Evolutionary conservation across 441 rosid species (phyloP).

Genomic region (Brassica balearica): DNA sequence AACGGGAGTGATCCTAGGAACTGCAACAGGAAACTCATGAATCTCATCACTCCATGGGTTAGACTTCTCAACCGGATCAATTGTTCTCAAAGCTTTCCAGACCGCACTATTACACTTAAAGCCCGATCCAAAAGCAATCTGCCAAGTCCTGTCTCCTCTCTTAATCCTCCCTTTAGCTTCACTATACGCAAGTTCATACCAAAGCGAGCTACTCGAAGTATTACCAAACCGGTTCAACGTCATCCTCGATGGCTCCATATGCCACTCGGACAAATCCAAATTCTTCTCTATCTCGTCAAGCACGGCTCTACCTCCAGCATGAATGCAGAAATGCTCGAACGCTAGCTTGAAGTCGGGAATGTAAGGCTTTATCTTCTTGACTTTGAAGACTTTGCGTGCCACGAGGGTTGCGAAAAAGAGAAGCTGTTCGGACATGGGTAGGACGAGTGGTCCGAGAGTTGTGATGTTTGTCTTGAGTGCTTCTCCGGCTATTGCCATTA

Average conservation of each 20-base stretch:
- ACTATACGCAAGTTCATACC: conserved; percentile 50
- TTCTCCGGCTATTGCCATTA: conserved; percentile 53
- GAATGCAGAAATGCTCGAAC: conserved; percentile 54
- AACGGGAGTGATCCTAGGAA: conserved; percentile 38
- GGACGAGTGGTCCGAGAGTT: conserved; percentile 50
- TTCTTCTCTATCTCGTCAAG: conserved; percentile 48
- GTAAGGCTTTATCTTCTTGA: conserved; percentile 47
- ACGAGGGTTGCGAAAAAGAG: conserved; percentile 37
- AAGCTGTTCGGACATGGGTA: conserved; percentile 51
- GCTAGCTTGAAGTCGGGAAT: conserved; percentile 52
- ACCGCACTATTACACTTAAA: conserved; percentile 51
- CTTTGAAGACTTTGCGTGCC: conserved; percentile 41
- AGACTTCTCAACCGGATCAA: conserved; percentile 39
- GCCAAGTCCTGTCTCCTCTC: conserved; percentile 47
- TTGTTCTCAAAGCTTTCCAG: conserved; percentile 45
- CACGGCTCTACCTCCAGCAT: conserved; percentile 52
- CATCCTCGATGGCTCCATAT: conserved; percentile 56
- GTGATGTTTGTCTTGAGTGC: conserved; percentile 52
- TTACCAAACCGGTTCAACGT: conserved; percentile 48
- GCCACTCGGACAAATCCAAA: conserved; percentile 43
- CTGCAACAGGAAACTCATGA: conserved; percentile 43
- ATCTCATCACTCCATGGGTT: conserved; percentile 50
- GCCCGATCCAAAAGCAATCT: conserved; percentile 51
- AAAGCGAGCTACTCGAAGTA: conserved; percentile 49
- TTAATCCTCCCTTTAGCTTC: conserved; percentile 52